A percentile compares a stretch with the other conserved stretches of the same genome.
These are phyloP conservation scores for Talaromyces islandicus DNA, from an alignment of 2,329 filamentous ascomycete species.

Conservation along the genomic window DNA sequence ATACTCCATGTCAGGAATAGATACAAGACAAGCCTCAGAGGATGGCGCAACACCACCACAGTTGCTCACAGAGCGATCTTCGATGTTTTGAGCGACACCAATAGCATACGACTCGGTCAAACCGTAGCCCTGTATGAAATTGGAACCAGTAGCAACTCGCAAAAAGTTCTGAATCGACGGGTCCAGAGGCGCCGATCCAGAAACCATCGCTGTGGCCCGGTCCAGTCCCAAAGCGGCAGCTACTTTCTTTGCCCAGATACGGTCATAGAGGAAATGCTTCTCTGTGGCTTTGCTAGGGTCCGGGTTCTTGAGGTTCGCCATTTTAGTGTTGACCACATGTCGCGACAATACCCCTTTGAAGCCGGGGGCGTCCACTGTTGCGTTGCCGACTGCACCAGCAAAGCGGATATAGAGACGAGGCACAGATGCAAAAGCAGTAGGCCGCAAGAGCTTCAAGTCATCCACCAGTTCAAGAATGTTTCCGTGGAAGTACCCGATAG, in stretches of 20 bases:
- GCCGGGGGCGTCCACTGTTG: constrained; percentile 72
- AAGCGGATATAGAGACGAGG: constrained; percentile 90
- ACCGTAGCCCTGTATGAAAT: constrained; percentile 83
- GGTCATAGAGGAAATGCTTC: constrained; percentile 46
- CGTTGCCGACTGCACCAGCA: constrained; percentile 70
- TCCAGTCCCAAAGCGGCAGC: constrained; percentile 76
- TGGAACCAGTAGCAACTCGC: constrained; percentile 71
- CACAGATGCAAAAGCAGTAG: constrained; percentile 79
- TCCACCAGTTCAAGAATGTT: constrained; percentile 82
- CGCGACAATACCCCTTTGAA: constrained; percentile 75
- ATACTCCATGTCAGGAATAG: constrained; percentile 93
- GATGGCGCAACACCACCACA: constrained; percentile 67
- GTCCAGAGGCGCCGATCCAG: constrained; percentile 85
- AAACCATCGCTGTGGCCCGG: constrained; percentile 66
- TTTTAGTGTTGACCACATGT: constrained; percentile 73
- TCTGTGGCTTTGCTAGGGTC: constrained; percentile 64
- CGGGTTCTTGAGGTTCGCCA: constrained; percentile 67
- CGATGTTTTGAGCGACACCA: constrained; percentile 60
- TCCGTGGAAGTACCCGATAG: constrained; percentile 90
- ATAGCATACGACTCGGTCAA: constrained; percentile 89
- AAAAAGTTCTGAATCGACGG: constrained; percentile 84
- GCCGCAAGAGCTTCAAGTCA: constrained; percentile 80
- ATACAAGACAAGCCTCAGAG: constrained; percentile 72
- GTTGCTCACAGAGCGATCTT: constrained; percentile 72
- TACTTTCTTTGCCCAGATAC: constrained; percentile 88